phyloP scores from a whole-genome alignment of 805 yeast genomes.

The Lipomyces mesembrius region DNA sequence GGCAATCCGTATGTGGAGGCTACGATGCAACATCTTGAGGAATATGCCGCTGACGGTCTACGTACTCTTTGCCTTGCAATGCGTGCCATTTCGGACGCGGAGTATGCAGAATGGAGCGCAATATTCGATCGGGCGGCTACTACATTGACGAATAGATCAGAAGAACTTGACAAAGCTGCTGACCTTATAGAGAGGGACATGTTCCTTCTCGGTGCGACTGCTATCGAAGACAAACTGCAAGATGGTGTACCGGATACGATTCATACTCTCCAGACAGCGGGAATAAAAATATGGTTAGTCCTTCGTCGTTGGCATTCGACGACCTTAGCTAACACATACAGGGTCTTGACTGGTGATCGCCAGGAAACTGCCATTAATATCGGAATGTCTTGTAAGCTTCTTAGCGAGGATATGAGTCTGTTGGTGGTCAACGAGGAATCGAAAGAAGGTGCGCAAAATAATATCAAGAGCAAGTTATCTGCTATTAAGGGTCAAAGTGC shows the following conservation, averaged over 20 bases:
- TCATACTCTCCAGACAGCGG: constrained; percentile 92
- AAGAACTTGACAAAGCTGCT: constrained; percentile 83
- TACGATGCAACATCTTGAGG: constrained; percentile 86
- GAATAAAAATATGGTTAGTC: constrained; percentile 82
- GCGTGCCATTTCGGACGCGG: constrained; percentile 76
- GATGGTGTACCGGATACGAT: constrained; percentile 99
- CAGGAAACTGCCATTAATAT: constrained; percentile 98
- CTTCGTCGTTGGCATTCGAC: neutral
- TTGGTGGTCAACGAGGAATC: constrained; percentile 85
- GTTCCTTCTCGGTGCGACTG: constrained; percentile 91
- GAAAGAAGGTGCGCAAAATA: constrained; percentile 73
- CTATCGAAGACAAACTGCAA: constrained; percentile 96
- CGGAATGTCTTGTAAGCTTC: constrained; percentile 94
- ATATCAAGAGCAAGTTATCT: constrained; percentile 71
- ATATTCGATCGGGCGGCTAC: constrained; percentile 80
- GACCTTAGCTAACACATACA: constrained; percentile 10
- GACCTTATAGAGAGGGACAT: constrained; percentile 82
- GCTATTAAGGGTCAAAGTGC: constrained; percentile 60
- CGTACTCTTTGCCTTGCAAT: constrained; percentile 93
- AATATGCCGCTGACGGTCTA: constrained; percentile 94
- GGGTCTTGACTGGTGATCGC: constrained; percentile 92
- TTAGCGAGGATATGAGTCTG: constrained; percentile 95
- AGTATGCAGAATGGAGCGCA: constrained; percentile 71
- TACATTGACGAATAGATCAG: constrained; percentile 72
- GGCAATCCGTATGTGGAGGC: constrained; percentile 78